Percentiles rank a stretch among this genome's conserved stretches.
Evolutionary conservation across 108 stramenopile genomes (phyloP).

Genomic region (Fragilariopsis cylindrus): DNA sequence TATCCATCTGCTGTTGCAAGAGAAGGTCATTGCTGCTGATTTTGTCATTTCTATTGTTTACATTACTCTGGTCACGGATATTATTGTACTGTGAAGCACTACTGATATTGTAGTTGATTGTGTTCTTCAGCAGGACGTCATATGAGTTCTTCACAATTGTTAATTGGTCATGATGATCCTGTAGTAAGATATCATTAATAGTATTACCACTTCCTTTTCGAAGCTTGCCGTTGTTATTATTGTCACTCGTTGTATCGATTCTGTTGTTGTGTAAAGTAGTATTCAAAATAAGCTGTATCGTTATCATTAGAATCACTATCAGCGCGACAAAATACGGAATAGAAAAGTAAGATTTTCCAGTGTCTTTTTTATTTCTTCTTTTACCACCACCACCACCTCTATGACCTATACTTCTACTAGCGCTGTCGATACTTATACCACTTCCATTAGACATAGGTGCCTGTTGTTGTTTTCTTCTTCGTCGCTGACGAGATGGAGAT

Average conservation of each 20-base stretch:
- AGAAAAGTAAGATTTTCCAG: neutral
- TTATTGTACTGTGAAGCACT: neutral
- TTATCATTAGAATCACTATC: neutral
- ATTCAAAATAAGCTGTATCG: neutral
- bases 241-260: neutral
- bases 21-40: neutral
- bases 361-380: no score
- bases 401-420: no score
- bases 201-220: no score
- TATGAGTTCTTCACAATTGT: neutral
- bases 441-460: no score
- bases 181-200: no score
- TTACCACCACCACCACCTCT: no score
- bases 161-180: no score
- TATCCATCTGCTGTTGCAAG: conserved; percentile 2
- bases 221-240: neutral
- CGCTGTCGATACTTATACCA: no score
- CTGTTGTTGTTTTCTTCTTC: no score
- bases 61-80: neutral
- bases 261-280: neutral
- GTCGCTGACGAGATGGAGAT: no score
- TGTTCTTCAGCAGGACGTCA: conserved; percentile 4
- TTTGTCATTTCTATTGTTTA: neutral
- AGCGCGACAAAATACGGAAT: neutral
- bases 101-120: neutral